Percentiles rank a stretch among this genome's conserved stretches.
phyloP scores from a whole-genome alignment of 495 filamentous ascomycete genomes.

The Neurospora discreta region DNA sequence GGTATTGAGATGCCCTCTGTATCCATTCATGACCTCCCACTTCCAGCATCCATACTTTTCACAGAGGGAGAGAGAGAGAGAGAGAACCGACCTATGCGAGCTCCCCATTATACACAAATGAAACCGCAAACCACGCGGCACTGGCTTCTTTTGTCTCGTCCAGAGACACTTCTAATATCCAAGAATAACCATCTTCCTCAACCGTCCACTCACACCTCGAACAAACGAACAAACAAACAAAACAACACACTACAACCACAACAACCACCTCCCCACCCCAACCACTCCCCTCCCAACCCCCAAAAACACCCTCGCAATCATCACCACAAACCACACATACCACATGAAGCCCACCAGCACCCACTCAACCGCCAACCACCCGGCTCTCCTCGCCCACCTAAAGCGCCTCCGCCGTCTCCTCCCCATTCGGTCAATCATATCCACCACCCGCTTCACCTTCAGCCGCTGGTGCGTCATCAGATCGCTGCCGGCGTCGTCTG shows the following conservation, averaged over 20 bases:
- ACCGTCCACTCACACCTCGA: background rate
- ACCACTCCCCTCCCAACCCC: slow-evolving; percentile 48
- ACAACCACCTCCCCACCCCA: slow-evolving; percentile 56
- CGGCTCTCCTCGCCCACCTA: slow-evolving; percentile 56
- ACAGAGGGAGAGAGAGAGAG: too few relatives aligned
- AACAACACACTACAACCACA: slow-evolving; percentile 50
- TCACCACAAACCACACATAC: slow-evolving; percentile 74
- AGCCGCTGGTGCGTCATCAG: slow-evolving; percentile 64
- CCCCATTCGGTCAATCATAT: slow-evolving; percentile 66
- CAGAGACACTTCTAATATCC: background rate
- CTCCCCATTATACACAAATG: background rate
- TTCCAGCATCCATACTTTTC: background rate
- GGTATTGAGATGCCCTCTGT: too few relatives aligned
- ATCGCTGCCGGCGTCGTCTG: slow-evolving; percentile 61
- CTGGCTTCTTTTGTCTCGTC: background rate
- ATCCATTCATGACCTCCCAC: background rate
- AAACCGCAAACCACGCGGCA: background rate
- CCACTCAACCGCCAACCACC: slow-evolving; percentile 71
- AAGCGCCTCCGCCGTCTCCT: slow-evolving; percentile 55
- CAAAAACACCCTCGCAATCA: slow-evolving; percentile 51
- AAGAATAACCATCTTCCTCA: background rate
- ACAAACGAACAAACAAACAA: background rate
- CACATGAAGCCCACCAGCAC: slow-evolving; percentile 68
- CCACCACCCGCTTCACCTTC: slow-evolving; percentile 63
- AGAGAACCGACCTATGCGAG: background rate